A percentile compares a stretch with the other conserved stretches of the same genome.
These are phyloP conservation scores for Trypanosoma melophagium DNA, from an alignment of 208 protist genomes.

Conservation along the genomic window DNA sequence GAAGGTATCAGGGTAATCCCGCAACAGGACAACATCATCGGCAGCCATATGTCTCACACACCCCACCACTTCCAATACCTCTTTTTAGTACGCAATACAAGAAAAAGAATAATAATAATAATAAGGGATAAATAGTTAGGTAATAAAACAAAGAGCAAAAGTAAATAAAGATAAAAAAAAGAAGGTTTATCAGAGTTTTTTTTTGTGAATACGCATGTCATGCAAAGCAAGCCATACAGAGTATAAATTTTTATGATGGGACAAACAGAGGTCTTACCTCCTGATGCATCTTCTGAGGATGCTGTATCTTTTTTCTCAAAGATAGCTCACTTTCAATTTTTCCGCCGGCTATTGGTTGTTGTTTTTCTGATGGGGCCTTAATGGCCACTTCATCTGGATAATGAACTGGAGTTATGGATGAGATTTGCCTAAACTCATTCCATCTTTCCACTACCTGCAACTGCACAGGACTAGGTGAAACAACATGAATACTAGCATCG, in stretches of 20 bases:
- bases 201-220: neutral
- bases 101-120: too few relatives aligned
- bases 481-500: conserved; percentile 75
- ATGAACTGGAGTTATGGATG: conserved; percentile 41
- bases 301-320: neutral
- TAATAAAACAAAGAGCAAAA: too few relatives aligned
- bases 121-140: too few relatives aligned
- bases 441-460: conserved; percentile 56
- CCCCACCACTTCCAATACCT: too few relatives aligned
- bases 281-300: neutral
- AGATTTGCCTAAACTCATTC: conserved; percentile 36
- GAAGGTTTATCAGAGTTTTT: neutral
- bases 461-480: conserved; percentile 59
- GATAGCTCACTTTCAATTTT: neutral
- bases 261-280: conserved; percentile 6
- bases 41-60: neutral
- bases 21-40: neutral
- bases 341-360: too few relatives aligned
- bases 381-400: conserved; percentile 70
- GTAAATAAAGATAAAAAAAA: too few relatives aligned
- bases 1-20: conserved; percentile 56
- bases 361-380: conserved; percentile 55
- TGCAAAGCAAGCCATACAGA: neutral
- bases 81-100: too few relatives aligned
- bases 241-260: conserved; percentile 8